Evolutionary conservation across 2,329 filamentous ascomycete species (phyloP), one percentile per base, ranked within the genome.

Genomic region (Calonectria honghensis): DNA sequence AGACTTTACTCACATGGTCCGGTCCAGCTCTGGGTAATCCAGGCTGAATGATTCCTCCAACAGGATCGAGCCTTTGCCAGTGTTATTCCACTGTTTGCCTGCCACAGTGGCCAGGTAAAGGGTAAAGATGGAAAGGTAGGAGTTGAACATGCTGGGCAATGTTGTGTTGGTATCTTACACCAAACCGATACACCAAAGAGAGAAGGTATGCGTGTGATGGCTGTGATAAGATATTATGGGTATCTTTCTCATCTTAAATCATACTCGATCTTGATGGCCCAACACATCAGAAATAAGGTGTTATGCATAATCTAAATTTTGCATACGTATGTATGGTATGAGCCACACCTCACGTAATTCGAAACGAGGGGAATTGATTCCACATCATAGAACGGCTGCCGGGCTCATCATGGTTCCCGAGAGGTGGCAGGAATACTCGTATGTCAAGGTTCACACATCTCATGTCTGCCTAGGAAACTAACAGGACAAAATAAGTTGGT

Each of bases 1-100:
- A n/a, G 32, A 32, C 2, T 14, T n/a, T n/a, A 59, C 54, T 37
- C n/a, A 37, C 31, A 59, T 59, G 54, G 54, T 59, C 4, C 31
- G 37, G 16, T 59, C 54, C 10, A 59, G 31, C 20, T 59, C 54
- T 35, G 54, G 54, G 32, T 59, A 59, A 37, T 59, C 54, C 20
- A 59, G 24, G 20, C 31, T 59, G 13, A 59, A 59, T 5, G 54
- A 35, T n/a, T 59, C 54, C 20, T 59, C 54, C 9, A 59, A 11
- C 10, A 59, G 20, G 11, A 59, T 59, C 5, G 54, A 59, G 18
- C 54, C 54, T 37, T 31, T 59, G 20, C 54, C 54, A 24, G 54
- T 59, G 31, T 59, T 59, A 3, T 37, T 59, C 54, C 54, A 59
- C 20, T 59, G 31, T 14, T 59, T 59, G 10, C 31, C 54, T 37